phyloP scores from a whole-genome alignment of 345 rosid species.

The Rhodamnia argentea region DNA sequence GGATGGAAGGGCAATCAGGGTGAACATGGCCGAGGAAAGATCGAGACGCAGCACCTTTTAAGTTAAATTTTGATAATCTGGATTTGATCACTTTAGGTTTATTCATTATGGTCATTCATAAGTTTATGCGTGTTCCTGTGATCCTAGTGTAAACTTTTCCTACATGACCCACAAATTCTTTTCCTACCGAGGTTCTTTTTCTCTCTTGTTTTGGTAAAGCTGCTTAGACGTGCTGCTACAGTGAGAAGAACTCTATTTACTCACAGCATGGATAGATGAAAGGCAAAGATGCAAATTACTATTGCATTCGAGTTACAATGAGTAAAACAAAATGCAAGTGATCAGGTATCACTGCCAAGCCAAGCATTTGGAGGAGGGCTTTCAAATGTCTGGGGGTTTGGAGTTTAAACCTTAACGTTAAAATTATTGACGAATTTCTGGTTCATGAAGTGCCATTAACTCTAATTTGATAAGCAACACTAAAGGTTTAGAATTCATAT shows the following conservation, averaged over 20 bases:
- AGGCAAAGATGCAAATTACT: background rate
- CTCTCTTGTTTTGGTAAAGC: background rate
- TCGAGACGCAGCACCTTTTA: constrained; percentile 24
- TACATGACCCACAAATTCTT: background rate
- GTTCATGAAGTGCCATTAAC: background rate
- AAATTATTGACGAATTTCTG: background rate
- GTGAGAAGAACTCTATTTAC: background rate
- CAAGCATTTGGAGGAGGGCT: background rate
- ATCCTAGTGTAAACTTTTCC: background rate
- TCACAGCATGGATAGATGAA: background rate
- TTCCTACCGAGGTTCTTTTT: background rate
- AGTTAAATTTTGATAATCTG: background rate
- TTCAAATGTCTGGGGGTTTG: background rate
- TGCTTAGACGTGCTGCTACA: background rate
- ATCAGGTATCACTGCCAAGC: background rate
- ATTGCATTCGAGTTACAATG: background rate
- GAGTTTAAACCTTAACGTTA: background rate
- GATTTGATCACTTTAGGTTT: background rate
- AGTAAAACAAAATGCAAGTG: background rate
- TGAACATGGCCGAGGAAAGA: constrained; percentile 76
- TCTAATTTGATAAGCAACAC: background rate
- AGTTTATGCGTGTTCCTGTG: background rate
- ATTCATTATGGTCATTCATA: background rate
- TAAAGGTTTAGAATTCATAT: background rate
- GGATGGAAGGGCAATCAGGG: constrained; percentile 90